Base-by-base conservation (phyloP, 2,329 filamentous ascomycete genomes). In the Cytospora mali region DNA sequence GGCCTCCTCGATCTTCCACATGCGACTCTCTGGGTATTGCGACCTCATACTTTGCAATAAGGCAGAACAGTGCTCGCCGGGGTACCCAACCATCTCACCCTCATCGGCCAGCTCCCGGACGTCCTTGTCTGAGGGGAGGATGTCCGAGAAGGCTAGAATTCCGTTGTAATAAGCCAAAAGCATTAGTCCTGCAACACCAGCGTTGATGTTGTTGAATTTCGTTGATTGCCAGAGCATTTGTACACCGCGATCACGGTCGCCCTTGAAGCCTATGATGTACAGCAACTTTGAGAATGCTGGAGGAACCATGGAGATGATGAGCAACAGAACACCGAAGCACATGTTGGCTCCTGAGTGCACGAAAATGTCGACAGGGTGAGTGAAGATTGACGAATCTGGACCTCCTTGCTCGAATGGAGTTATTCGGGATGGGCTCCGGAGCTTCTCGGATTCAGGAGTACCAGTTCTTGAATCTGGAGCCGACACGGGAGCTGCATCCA, bases 271-370 rank as follows among this genome's bases (percentile, higher is more conserved):
- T 31, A 97, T 90, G 49, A 98, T 89, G 64, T 89, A 91, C 4
- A 98, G 81, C 1, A 99, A 84, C 61, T 87, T 90, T n/a, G 86
- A 89, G 74, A 98, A 97, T 0, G 93, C 87, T 0, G 95, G 95
- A 0, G 95, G 96, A 0, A 98, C 88, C 79, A 98, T 90, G 14
- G 92, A 96, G n/a, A 98, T 88, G 59, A 98, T 81, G 1, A 98
- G 81, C 16, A 96, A 83, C 1, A 98, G 78, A 33, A 96, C 84
- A 3, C 95, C 95, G 70, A 93, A 97, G 75, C 93, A 97, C 75
- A 97, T 89, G 72, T 91, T 95, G 6, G 88, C 86, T 11, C 93
- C 94, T 0, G 92, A 93, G 73, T 97, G 92, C 42, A 97, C 88
- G 72, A 97, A 99, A 25, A 89, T 77, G 73, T 98, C 94, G 21